Percentiles rank a stretch among this genome's conserved stretches.
Conservation (phyloP, 441 rosid species). For the Populus hybrid region DNA sequence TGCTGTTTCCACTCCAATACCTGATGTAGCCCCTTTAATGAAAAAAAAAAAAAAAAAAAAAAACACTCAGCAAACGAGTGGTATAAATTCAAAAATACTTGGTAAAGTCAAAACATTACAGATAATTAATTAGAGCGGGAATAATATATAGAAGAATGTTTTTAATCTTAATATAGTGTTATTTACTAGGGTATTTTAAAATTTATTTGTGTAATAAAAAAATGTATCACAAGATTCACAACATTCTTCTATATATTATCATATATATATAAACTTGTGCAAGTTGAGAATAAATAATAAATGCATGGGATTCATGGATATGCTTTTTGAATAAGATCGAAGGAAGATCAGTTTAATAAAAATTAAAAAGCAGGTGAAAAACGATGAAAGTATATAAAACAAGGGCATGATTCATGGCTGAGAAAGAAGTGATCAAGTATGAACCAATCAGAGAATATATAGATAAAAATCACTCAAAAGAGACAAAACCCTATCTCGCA, state of each 20-base stretch:
- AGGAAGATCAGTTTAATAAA: not conserved
- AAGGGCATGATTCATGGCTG: not conserved
- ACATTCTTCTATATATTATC: too few relatives aligned
- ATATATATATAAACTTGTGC: too few relatives aligned
- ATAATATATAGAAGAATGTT: too few relatives aligned
- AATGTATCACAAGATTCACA: too few relatives aligned
- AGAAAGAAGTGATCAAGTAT: not conserved
- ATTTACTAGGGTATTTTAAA: too few relatives aligned
- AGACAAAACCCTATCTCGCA: constrained; percentile 41
- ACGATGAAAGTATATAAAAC: not conserved
- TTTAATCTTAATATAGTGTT: too few relatives aligned
- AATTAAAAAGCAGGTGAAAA: not conserved
- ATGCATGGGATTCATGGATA: not conserved
- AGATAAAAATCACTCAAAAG: constrained; percentile 8
- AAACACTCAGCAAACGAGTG: too few relatives aligned
- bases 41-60: not conserved
- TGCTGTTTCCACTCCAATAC: constrained; percentile 88
- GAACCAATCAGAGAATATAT: not conserved
- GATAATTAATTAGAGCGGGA: not conserved
- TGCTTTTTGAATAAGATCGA: not conserved
- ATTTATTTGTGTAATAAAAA: too few relatives aligned
- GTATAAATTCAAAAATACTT: too few relatives aligned
- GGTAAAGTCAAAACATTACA: not conserved
- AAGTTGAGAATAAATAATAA: not conserved
- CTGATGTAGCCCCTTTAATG: constrained; percentile 77